Evolutionary conservation across 208 protist species (phyloP), one percentile per base, ranked within the genome.

Genomic region (Borovskyia barvae): DNA sequence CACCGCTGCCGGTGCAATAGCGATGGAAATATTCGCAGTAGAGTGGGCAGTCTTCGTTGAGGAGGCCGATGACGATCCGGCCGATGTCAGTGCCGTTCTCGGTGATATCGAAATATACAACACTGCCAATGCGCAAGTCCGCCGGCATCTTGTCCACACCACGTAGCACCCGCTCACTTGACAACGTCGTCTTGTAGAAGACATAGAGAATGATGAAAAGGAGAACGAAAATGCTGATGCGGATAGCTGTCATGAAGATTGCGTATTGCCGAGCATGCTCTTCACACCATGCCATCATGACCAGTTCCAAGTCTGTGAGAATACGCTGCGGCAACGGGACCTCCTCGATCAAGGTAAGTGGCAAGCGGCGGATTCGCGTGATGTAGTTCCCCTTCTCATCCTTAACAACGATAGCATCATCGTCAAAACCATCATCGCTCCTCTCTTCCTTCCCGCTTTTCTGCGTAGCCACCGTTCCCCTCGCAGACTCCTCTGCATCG

Each of bases 1-100:
- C 83, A 36, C 85, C 88, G 64, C 51, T 87, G 20, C 80, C 82
- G 19, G 85, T 92, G 80, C 88, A 94, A 32, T 73, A 63, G 39
- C 88, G 67, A 54, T 94, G 88, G 50, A 94, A 94, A 73, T 94
- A 91, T 67, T 94, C 85, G 58, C 88, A 94, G 73, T 94, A 94
- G 17, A 92, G 64, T 0, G 88, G 88, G 64, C 88, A 94, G 37
- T 91, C 75, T 52, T 94, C 82, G 56, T 78, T 94, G 17, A 94
- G 70, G 9, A 94, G 72, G 25, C 88, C 88, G 75, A 94, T 94
- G 17, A 92, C 85, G 17, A 94, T 66, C 24, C 88, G 70, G 15
- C 84, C 82, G 66, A 91, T 88, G 51, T 92, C 85, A 4, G 40
- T 58, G 24, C 88, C 88, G 58, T 94, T 86, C 59, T 94, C 88